Conservation (phyloP, 1,284 basidiomycete species). For the Ganoderma resinaceum region DNA sequence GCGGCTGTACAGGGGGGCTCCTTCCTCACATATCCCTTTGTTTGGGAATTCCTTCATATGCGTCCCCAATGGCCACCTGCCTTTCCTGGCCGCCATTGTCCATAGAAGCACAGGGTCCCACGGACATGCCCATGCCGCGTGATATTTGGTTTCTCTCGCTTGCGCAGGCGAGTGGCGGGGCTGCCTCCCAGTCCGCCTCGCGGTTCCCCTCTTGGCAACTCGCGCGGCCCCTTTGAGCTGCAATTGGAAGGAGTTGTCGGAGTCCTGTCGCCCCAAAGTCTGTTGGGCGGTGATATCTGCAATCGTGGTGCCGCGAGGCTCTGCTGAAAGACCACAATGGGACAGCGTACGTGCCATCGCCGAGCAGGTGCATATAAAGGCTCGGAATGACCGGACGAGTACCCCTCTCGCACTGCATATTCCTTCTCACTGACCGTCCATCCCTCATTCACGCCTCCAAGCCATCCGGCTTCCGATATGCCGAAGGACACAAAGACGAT, state of each 20-base stretch:
- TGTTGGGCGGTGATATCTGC: slow-evolving; percentile 6
- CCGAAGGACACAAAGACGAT: neutral
- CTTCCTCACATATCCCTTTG: neutral
- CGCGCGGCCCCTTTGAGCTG: neutral
- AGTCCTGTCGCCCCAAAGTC: neutral
- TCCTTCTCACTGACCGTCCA: neutral
- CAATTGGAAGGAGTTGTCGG: slow-evolving; percentile 1
- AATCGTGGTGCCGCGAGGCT: slow-evolving; percentile 4
- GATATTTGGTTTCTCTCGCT: slow-evolving; percentile 12
- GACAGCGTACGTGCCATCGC: neutral
- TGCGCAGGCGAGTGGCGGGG: neutral
- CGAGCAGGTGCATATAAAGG: neutral
- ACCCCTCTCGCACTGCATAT: neutral
- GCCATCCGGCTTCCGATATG: neutral
- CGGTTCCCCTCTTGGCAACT: slow-evolving; percentile 2
- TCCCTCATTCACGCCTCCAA: neutral
- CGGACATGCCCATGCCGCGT: slow-evolving; percentile 4
- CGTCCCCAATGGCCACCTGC: neutral
- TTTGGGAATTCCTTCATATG: neutral
- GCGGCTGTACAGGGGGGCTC: neutral
- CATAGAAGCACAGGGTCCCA: neutral
- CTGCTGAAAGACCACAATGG: neutral
- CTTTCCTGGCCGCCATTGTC: slow-evolving; percentile 5
- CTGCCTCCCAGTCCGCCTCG: neutral
- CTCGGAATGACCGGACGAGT: neutral